Evolutionary conservation across 352 stramenopile genomes (phyloP).

Genomic region (Phytopythium litorale): DNA sequence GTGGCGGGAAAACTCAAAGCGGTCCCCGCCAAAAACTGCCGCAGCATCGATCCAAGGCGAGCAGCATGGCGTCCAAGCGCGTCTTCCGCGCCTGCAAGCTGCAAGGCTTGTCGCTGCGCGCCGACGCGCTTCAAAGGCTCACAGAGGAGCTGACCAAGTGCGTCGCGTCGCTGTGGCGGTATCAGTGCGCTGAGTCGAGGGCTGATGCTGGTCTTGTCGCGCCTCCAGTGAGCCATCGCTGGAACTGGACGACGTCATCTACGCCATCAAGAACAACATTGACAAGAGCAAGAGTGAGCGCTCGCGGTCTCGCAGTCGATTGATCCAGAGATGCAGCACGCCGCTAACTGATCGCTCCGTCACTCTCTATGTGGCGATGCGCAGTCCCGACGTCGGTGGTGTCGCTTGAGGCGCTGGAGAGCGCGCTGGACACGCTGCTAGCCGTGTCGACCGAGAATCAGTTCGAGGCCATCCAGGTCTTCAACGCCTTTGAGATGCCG

Average conservation of each 20-base stretch:
- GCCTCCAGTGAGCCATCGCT: constrained; percentile 55
- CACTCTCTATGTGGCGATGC: background rate
- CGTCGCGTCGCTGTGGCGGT: constrained; percentile 10
- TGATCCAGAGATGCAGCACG: background rate
- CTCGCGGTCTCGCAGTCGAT: background rate
- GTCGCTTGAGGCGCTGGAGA: constrained; percentile 78
- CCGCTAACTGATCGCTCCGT: background rate
- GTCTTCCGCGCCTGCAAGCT: constrained; percentile 84
- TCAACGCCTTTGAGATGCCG: constrained; percentile 74
- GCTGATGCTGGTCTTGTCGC: background rate
- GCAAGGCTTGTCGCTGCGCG: constrained; percentile 75
- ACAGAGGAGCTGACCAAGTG: constrained; percentile 66
- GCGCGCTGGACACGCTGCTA: constrained; percentile 75
- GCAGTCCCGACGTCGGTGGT: constrained; percentile 82
- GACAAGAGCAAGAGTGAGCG: constrained; percentile 81
- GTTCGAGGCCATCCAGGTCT: constrained; percentile 80
- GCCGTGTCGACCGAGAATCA: constrained; percentile 78
- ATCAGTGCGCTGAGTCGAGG: constrained; percentile 1
- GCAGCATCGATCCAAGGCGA: background rate
- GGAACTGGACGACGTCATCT: constrained; percentile 80
- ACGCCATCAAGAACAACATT: constrained; percentile 88
- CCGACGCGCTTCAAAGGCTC: constrained; percentile 59
- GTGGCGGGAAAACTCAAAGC: constrained; percentile 15
- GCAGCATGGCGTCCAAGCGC: constrained; percentile 65
- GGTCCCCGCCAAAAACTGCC: background rate